phyloP scores from a whole-genome alignment of 768 basidiomycete genomes.

The Lentinula guzmanii region DNA sequence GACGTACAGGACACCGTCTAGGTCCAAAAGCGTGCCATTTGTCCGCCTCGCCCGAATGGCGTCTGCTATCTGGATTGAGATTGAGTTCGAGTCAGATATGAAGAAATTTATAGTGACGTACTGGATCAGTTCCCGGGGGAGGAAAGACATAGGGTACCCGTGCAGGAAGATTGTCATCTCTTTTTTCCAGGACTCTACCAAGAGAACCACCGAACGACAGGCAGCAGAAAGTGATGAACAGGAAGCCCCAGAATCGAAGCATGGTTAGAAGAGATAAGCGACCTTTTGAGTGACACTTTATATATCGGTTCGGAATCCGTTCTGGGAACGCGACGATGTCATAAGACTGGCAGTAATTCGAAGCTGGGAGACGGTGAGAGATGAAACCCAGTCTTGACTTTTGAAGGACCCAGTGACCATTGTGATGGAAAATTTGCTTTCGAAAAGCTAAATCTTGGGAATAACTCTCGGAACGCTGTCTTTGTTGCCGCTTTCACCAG shows the following conservation, averaged over 20 bases:
- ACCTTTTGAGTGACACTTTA: neutral
- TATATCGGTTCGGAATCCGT: neutral
- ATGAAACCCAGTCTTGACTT: neutral
- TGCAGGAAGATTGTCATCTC: constrained; percentile 33
- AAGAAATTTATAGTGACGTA: neutral
- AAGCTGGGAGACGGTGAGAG: neutral
- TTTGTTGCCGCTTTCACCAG: neutral
- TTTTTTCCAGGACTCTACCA: constrained; percentile 4
- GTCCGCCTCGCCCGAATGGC: constrained; percentile 25
- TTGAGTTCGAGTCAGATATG: neutral
- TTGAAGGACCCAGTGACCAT: neutral
- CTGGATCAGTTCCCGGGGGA: constrained; percentile 15
- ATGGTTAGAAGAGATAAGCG: neutral
- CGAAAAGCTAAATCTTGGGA: neutral
- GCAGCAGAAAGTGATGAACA: neutral
- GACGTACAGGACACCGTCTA: constrained; percentile 32
- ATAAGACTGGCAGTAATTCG: neutral
- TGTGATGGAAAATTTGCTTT: neutral
- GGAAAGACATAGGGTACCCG: constrained; percentile 39
- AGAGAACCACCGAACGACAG: neutral
- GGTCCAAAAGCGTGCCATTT: constrained; percentile 28
- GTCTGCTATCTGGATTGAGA: constrained; percentile 27
- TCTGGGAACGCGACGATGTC: neutral
- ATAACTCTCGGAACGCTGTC: neutral
- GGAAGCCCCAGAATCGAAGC: neutral